Evolutionary conservation across 2,329 filamentous ascomycete genomes (phyloP), one percentile per base, ranked within the genome.

Genomic region (Anthostomella pinea): DNA sequence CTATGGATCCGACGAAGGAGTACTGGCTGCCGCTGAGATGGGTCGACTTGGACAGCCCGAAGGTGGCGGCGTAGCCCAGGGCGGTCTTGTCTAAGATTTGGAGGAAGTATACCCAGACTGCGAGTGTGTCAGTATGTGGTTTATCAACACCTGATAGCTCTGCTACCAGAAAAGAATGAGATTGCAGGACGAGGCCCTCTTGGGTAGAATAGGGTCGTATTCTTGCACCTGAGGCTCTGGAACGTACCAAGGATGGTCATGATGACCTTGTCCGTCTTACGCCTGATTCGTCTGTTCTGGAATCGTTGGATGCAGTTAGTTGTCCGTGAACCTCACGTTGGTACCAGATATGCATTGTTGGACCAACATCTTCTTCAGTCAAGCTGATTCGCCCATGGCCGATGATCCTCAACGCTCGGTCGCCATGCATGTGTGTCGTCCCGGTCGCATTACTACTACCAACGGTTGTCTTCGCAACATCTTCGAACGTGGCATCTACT

Each of bases 71-170:
- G 49, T 82, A 83, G 2, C 62, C 53, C 2, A 83, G 64, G 0
- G 76, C 78, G 0, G 77, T 72, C 56, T 83, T 83, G 61, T 83
- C 79, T 5, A 82, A 64, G 8, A 71, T 72, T 45, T 83, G 79
- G 0, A 83, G 66, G 51, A 78, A 81, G 58, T 83, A 83, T 14
- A 81, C 75, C 6, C 68, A 67, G 8, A 82, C 63, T n/a, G n/a
- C n/a, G n/a, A n/a, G n/a, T n/a, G n/a, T n/a, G n/a, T n/a, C n/a
- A n/a, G n/a, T n/a, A n/a, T n/a, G n/a, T n/a, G n/a, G n/a, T n/a
- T n/a, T n/a, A n/a, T n/a, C n/a, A n/a, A n/a, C n/a, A n/a, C n/a
- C n/a, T n/a, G n/a, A n/a, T n/a, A n/a, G n/a, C n/a, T n/a, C n/a
- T n/a, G n/a, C n/a, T n/a, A n/a, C n/a, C n/a, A n/a, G n/a, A n/a